Conservation (phyloP, 345 rosid genomes). For the Populus ilicifolia region DNA sequence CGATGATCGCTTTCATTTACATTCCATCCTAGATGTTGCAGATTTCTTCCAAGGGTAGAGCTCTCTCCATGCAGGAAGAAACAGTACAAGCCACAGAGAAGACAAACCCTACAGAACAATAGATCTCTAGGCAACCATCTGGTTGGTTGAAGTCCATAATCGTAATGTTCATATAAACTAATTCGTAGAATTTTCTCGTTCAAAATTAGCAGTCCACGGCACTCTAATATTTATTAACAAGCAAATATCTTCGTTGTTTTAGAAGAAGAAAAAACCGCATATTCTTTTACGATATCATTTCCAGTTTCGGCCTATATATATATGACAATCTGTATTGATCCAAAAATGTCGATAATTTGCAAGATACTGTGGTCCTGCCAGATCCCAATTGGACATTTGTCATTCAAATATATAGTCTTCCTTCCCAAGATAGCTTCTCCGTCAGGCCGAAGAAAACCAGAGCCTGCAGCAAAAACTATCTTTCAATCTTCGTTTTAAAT, state of each 20-base stretch:
- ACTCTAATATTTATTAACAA: background rate
- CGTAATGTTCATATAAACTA: background rate
- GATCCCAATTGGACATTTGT: background rate
- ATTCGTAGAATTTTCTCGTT: background rate
- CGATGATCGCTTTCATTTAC: no score
- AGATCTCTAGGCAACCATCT: background rate
- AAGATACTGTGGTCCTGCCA: background rate
- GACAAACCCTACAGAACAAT: no score
- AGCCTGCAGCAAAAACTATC: background rate
- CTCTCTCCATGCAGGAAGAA: no score
- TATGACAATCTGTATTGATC: background rate
- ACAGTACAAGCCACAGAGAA: no score
- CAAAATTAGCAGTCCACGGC: background rate
- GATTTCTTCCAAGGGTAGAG: no score
- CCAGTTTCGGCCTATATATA: no score
- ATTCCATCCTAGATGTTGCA: no score
- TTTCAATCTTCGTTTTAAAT: no score
- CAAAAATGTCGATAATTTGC: background rate
- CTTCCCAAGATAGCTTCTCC: background rate
- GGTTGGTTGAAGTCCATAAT: background rate
- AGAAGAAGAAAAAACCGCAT: no score
- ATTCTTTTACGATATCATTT: no score
- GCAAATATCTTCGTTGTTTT: no score
- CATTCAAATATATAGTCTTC: background rate
- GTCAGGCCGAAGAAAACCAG: fast-evolving